Evolutionary conservation across 2,329 filamentous ascomycete species (phyloP), one percentile per base, ranked within the genome.

Genomic region (Emericellopsis atlantica): DNA sequence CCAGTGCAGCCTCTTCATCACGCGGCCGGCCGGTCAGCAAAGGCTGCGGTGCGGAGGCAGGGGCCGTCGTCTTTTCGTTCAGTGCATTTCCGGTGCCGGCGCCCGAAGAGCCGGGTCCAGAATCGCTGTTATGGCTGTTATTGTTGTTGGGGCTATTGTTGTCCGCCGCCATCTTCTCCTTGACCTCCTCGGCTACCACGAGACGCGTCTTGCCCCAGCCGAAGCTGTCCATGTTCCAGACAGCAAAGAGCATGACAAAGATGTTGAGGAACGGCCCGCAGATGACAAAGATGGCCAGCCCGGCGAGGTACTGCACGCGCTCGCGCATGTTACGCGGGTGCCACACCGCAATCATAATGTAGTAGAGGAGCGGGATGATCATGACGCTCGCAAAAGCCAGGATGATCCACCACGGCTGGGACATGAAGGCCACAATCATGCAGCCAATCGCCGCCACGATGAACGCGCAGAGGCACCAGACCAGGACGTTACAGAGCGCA

Each of bases 351-450:
- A 52, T 52, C 36, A 49, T 40, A 18, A 52, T 21, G 34, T 51
- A 53, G 46, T 52, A 52, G 18, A 41, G 15, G 2, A 52, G 42
- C 10, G 50, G 50, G 6, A 53, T 44, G 11, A 53, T 46, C 50
- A 52, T 53, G 31, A 52, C 47, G 10, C 47, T 44, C 24, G 50
- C 50, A 44, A 53, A 53, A 1, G 43, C 47, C 42, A 53, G 39
- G 12, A 53, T 52, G 34, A 53, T 49, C 47, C 47, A 52, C 43
- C 45, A 47, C 2, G 50, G 50, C 31, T 53, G 50, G 9, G 43
- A 39, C 44, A 53, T 53, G 29, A 53, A 53, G n/a, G 50, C 50
- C 4, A 52, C 47, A 22, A 52, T 49, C 50, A 53, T 53, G 40
- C 49, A 52, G 4, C 45, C 50, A 11, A 53, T 51, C 32, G 50